These are phyloP conservation scores for Candida nitratophila DNA, from an alignment of 805 yeast genomes.

Conservation along the genomic window DNA sequence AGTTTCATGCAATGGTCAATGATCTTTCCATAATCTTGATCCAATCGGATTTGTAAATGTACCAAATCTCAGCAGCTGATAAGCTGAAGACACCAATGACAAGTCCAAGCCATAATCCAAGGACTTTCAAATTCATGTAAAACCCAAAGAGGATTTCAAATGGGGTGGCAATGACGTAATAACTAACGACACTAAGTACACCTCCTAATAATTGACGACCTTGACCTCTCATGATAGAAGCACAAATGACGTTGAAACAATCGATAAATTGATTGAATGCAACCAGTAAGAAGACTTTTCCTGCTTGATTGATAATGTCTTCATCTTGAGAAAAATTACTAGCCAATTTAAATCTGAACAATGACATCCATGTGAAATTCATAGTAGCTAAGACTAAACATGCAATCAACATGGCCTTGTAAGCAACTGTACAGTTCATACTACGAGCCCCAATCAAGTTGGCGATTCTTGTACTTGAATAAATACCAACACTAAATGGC, in stretches of 20 bases:
- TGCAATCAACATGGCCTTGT: slow-evolving; percentile 28
- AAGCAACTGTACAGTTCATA: slow-evolving; percentile 26
- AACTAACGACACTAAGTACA: slow-evolving; percentile 35
- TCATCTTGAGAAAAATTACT: slow-evolving; percentile 34
- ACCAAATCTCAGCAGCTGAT: slow-evolving; percentile 32
- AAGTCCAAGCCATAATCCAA: slow-evolving; percentile 45
- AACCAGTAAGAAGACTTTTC: slow-evolving; percentile 36
- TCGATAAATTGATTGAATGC: slow-evolving; percentile 46
- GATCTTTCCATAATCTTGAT: slow-evolving; percentile 38
- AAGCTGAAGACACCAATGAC: slow-evolving; percentile 34
- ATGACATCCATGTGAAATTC: slow-evolving; percentile 31
- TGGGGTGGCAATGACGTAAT: slow-evolving; percentile 44
- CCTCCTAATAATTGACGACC: slow-evolving; percentile 51
- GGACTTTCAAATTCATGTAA: slow-evolving; percentile 28
- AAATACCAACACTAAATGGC: slow-evolving; percentile 45
- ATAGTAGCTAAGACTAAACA: slow-evolving; percentile 27
- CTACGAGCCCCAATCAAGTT: slow-evolving; percentile 46
- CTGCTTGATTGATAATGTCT: slow-evolving; percentile 29
- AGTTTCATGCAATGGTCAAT: slow-evolving; percentile 6
- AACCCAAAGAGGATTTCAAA: slow-evolving; percentile 38
- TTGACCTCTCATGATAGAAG: slow-evolving; percentile 46
- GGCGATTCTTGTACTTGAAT: slow-evolving; percentile 45
- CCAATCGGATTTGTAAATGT: slow-evolving; percentile 47
- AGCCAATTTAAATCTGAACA: slow-evolving; percentile 32
- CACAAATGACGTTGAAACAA: slow-evolving; percentile 36